These are phyloP conservation scores for Coniochaeta pulveracea DNA, from an alignment of 2,329 filamentous ascomycete genomes.

Conservation along the genomic window DNA sequence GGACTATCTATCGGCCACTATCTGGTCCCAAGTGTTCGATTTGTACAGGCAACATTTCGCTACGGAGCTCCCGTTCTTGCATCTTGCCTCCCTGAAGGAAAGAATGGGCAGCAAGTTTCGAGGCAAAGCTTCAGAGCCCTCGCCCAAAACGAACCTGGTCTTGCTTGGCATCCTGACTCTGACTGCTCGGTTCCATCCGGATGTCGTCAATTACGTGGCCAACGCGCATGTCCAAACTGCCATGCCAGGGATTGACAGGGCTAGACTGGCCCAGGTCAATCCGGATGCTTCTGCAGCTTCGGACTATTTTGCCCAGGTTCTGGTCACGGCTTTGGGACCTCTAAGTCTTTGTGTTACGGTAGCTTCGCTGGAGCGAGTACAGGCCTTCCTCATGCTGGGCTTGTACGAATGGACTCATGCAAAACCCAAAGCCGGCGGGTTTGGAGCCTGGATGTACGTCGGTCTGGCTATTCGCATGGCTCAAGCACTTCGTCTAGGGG, in stretches of 20 bases:
- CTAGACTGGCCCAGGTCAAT: slow-evolving; percentile 21
- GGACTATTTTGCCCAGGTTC: slow-evolving; percentile 52
- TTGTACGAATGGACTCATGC: slow-evolving; percentile 62
- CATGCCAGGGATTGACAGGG: slow-evolving; percentile 18
- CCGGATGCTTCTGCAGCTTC: slow-evolving; percentile 44
- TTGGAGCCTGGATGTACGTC: slow-evolving; percentile 55
- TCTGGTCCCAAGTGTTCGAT: slow-evolving; percentile 60
- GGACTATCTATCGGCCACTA: slow-evolving; percentile 46
- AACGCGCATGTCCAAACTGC: slow-evolving; percentile 21
- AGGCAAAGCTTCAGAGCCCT: slow-evolving; percentile 21
- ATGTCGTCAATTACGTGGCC: slow-evolving; percentile 42
- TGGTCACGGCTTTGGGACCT: slow-evolving; percentile 38
- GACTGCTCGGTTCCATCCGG: slow-evolving; percentile 56
- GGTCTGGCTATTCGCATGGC: slow-evolving; percentile 54
- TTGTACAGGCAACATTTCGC: slow-evolving; percentile 63
- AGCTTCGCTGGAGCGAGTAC: slow-evolving; percentile 50
- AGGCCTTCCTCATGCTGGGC: slow-evolving; percentile 59
- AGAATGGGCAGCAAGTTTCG: slow-evolving; percentile 31
- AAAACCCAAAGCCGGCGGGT: slow-evolving; percentile 33
- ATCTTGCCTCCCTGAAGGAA: slow-evolving; percentile 51
- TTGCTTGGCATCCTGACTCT: slow-evolving; percentile 57
- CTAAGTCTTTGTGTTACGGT: slow-evolving; percentile 33
- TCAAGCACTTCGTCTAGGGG: slow-evolving; percentile 48
- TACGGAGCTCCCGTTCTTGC: slow-evolving; percentile 61
- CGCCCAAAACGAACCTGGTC: slow-evolving; percentile 42